Percentiles rank a stretch among this genome's conserved stretches.
Evolutionary conservation across 2,329 filamentous ascomycete genomes (phyloP).

Genomic region (Ophiostoma tasmaniense): DNA sequence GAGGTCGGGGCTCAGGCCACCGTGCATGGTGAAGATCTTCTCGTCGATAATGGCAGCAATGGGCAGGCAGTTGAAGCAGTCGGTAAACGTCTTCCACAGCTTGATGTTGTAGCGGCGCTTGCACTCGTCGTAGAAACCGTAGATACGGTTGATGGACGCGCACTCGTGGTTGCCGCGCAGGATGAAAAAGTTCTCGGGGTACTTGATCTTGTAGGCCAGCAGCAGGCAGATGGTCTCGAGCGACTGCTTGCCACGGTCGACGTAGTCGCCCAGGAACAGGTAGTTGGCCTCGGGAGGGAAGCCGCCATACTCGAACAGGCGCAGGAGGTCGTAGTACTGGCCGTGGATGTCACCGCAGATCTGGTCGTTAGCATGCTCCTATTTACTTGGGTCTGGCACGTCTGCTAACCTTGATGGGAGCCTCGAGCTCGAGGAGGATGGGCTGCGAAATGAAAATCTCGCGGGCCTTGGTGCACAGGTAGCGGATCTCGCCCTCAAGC

Average conservation of each 20-base stretch:
- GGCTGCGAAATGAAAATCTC: constrained; percentile 99
- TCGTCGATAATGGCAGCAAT: constrained; percentile 95
- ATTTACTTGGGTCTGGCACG: too few relatives aligned
- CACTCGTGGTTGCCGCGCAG: constrained; percentile 94
- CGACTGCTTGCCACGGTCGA: constrained; percentile 92
- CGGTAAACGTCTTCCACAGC: constrained; percentile 95
- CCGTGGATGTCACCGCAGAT: constrained; percentile 99
- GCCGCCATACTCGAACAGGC: constrained; percentile 95
- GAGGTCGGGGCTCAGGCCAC: constrained; percentile 82
- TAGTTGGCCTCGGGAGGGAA: constrained; percentile 99
- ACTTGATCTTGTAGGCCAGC: constrained; percentile 95
- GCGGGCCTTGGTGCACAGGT: constrained; percentile 93
- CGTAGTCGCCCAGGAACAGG: constrained; percentile 94
- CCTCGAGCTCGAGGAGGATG: constrained; percentile 93
- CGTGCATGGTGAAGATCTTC: constrained; percentile 97
- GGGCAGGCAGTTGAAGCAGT: constrained; percentile 90
- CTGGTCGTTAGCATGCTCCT: too few relatives aligned
- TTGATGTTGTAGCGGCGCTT: constrained; percentile 95
- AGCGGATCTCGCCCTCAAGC: constrained; percentile 91
- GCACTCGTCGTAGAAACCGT: constrained; percentile 97
- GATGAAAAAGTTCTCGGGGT: constrained; percentile 94
- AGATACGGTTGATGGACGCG: constrained; percentile 89
- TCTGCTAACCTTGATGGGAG: constrained; percentile 98
- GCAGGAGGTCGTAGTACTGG: constrained; percentile 96
- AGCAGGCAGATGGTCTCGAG: constrained; percentile 89